Base-by-base conservation (phyloP, 2,329 filamentous ascomycete genomes). In the Rutstroemia sydowiana region DNA sequence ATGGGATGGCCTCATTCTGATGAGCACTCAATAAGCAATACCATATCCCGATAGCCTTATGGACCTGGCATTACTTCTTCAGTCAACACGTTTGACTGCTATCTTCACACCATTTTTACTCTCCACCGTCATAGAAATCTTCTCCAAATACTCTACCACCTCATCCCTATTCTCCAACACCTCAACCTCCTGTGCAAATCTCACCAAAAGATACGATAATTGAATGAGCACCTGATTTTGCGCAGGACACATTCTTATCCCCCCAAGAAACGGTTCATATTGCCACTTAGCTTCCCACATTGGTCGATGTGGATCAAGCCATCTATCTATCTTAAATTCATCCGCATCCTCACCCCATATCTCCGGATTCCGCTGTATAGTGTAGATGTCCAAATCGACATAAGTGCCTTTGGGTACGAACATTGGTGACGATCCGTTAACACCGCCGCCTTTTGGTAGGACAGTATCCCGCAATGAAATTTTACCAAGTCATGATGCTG, bases 281-380 rank as follows among this genome's bases (percentile, higher is more conserved):
- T 59, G 61, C 69, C 10, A 69, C n/a, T 42, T 49, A 28, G 28
- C 37, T 26, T 49, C 37, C 28, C 37, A 49, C 8, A 42, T 5
- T n/a, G 39, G 28, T 2, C 30, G 28, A 3, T 34, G 13, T 1
- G 30, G 1, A 26, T 42, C 37, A 20, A 49, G 9, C 37, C 37
- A 49, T 23, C 70, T 54, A 53, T 71, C 69, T 1, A 70, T 69
- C 5, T 58, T 59, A 51, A 71, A 72, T 11, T 66, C 64, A 23
- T 70, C 63, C 4, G 66, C 62, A 40, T 69, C 63, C 1, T 55
- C 51, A 13, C 70, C 70, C 55, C 68, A 74, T 21, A 71, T 55
- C 11, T 67, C 63, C 13, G 55, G 51, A 2, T 63, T 55, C 3
- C 69, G 61, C 45, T 72, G 71, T 62, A 73, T 65, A 13, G 66